phyloP scores from a whole-genome alignment of 1,284 basidiomycete genomes.

The Schizophyllum amplum region DNA sequence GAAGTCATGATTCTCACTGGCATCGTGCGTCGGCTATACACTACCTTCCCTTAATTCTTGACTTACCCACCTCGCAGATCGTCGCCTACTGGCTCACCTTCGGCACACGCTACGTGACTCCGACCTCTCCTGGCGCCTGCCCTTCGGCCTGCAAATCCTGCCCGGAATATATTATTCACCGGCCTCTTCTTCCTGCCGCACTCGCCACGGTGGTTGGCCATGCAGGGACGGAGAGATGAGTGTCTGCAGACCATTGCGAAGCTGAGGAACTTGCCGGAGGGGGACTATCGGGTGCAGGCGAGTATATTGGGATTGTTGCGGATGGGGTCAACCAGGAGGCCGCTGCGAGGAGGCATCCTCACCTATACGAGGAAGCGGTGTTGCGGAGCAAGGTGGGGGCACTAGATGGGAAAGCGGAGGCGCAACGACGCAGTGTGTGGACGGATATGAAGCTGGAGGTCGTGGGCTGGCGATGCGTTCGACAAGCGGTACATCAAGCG shows the following conservation, averaged over 20 bases:
- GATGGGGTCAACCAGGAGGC: slow-evolving; percentile 42
- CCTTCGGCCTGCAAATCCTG: slow-evolving; percentile 40
- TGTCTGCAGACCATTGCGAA: slow-evolving; percentile 39
- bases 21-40: background rate
- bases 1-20: slow-evolving; percentile 22
- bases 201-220: slow-evolving; percentile 46
- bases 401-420: no score
- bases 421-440: background rate
- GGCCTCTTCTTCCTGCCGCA: slow-evolving; percentile 45
- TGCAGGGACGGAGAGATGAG: slow-evolving; percentile 38
- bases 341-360: background rate
- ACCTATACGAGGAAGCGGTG: background rate
- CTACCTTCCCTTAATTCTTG: background rate
- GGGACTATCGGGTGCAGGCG: slow-evolving; percentile 32
- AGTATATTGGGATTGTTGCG: slow-evolving; percentile 66
- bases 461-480: slow-evolving; percentile 13
- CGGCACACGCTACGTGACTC: slow-evolving; percentile 25
- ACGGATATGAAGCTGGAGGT: slow-evolving; percentile 6
- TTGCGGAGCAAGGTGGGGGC: no score
- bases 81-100: slow-evolving; percentile 10
- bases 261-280: slow-evolving; percentile 28
- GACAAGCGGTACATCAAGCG: background rate
- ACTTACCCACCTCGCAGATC: slow-evolving; percentile 44
- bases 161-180: slow-evolving; percentile 35
- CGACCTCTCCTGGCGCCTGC: slow-evolving; percentile 46